Percentiles rank a stretch among this genome's conserved stretches.
These are phyloP conservation scores for Sporothrix luriei DNA, from an alignment of 2,329 filamentous ascomycete species.

Conservation along the genomic window DNA sequence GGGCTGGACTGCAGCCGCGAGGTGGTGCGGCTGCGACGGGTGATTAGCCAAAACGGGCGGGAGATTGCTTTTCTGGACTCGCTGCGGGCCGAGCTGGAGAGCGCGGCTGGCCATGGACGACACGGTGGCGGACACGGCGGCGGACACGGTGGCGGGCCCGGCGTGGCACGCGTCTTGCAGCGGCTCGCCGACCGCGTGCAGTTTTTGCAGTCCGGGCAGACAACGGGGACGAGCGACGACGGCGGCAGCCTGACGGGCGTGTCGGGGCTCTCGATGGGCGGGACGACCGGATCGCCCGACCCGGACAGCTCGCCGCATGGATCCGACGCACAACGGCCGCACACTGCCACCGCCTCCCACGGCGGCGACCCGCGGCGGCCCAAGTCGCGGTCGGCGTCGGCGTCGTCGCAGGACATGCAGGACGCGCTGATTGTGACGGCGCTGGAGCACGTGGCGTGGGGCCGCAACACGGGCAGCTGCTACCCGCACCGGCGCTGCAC, in stretches of 20 bases:
- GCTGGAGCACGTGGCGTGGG: slow-evolving; percentile 46
- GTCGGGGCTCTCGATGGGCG: background rate
- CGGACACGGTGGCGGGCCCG: background rate
- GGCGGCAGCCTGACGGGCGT: slow-evolving; percentile 5
- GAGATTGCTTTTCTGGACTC: slow-evolving; percentile 36
- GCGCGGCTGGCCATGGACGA: background rate
- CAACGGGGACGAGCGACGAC: background rate
- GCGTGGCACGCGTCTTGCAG: slow-evolving; percentile 24
- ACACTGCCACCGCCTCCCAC: too few species aligned
- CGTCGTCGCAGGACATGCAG: slow-evolving; percentile 22
- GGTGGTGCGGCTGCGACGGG: slow-evolving; percentile 34
- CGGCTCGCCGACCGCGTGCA: slow-evolving; percentile 33
- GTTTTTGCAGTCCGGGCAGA: slow-evolving; percentile 31
- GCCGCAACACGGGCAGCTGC: slow-evolving; percentile 43
- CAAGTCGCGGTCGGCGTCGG: background rate
- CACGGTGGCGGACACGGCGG: slow-evolving; percentile 2
- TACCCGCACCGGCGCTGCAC: slow-evolving; percentile 37
- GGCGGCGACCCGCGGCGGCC: background rate
- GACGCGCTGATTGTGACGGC: slow-evolving; percentile 41
- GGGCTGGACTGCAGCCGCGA: slow-evolving; percentile 36
- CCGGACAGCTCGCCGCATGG: background rate
- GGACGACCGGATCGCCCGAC: background rate
- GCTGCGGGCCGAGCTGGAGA: slow-evolving; percentile 33
- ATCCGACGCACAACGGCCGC: too few species aligned
- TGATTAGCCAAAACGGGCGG: slow-evolving; percentile 35